Percentiles rank a stretch among this genome's conserved stretches.
Conservation (phyloP, 495 filamentous ascomycete species). For the Penicillium ucsense region DNA sequence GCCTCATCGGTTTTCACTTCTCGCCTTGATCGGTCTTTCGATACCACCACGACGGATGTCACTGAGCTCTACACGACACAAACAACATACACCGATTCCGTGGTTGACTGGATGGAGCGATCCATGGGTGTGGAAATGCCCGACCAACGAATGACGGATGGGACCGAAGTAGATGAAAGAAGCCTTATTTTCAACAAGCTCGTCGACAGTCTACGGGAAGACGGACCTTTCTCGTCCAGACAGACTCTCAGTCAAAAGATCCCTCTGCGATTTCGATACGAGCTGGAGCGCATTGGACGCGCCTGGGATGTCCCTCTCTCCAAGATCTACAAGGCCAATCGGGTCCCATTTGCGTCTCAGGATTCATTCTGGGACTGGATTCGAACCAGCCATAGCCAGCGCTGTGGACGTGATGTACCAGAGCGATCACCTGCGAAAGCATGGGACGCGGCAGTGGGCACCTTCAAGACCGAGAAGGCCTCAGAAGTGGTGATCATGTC, state of each 20-base stretch:
- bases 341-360: constrained; percentile 15
- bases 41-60: constrained; percentile 13
- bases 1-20: constrained; percentile 13
- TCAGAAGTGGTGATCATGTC: constrained; percentile 35
- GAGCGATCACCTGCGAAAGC: constrained; percentile 27
- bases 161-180: not conserved
- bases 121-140: not conserved
- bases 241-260: constrained; percentile 19
- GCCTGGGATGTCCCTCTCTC: constrained; percentile 26
- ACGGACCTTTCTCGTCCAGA: constrained; percentile 26
- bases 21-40: constrained; percentile 21
- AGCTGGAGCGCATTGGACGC: constrained; percentile 30
- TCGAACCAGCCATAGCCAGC: constrained; percentile 14
- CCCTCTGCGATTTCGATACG: constrained; percentile 35
- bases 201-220: constrained; percentile 15
- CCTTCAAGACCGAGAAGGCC: constrained; percentile 25
- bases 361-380: constrained; percentile 36
- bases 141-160: not conserved
- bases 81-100: constrained; percentile 24
- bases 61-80: constrained; percentile 21
- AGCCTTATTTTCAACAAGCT: constrained; percentile 14
- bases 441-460: constrained; percentile 31
- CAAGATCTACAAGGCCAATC: constrained; percentile 19
- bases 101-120: constrained; percentile 10
- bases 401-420: constrained; percentile 22